These are phyloP conservation scores for Lasiosphaeriaceae sp. DNA, from an alignment of 495 filamentous ascomycete species.

Conservation along the genomic window DNA sequence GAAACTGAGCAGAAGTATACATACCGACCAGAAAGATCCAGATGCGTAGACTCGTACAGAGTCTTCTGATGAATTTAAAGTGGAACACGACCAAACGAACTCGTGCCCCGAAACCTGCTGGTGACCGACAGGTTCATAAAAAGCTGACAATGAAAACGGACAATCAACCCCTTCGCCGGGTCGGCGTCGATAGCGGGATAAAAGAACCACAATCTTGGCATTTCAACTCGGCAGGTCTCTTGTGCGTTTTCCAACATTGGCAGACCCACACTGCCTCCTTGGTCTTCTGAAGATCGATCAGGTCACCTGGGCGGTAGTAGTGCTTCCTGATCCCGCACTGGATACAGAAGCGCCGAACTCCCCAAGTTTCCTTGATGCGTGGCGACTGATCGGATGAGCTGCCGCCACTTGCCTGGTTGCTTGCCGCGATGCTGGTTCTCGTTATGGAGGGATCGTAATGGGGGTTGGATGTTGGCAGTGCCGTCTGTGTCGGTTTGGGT, in stretches of 20 bases:
- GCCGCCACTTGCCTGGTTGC: neutral
- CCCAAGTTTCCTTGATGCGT: conserved; percentile 20
- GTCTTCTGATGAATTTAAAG: too few relatives aligned
- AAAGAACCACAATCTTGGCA: conserved; percentile 10
- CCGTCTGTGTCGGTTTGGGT: neutral
- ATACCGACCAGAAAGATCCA: too few relatives aligned
- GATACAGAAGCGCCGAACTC: conserved; percentile 24
- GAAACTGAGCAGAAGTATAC: too few relatives aligned
- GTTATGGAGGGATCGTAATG: conserved; percentile 28
- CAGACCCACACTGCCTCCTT: conserved; percentile 28
- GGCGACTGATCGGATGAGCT: conserved; percentile 1
- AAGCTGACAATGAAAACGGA: neutral
- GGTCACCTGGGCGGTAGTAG: conserved; percentile 19
- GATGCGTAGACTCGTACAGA: too few relatives aligned
- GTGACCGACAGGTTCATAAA: neutral
- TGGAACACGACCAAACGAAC: too few relatives aligned
- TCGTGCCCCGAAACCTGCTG: neutral
- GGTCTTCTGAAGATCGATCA: conserved; percentile 19
- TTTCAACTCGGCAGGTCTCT: conserved; percentile 1
- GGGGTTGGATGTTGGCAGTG: conserved; percentile 18
- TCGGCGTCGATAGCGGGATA: conserved; percentile 2
- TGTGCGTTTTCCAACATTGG: conserved; percentile 16
- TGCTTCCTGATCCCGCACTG: conserved; percentile 22
- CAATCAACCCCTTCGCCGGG: neutral
- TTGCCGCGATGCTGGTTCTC: conserved; percentile 15